Percentiles rank a stretch among this genome's conserved stretches.
These are phyloP conservation scores for Fusarium pseudograminearum DNA, from an alignment of 2,329 filamentous ascomycete genomes.

Conservation along the genomic window DNA sequence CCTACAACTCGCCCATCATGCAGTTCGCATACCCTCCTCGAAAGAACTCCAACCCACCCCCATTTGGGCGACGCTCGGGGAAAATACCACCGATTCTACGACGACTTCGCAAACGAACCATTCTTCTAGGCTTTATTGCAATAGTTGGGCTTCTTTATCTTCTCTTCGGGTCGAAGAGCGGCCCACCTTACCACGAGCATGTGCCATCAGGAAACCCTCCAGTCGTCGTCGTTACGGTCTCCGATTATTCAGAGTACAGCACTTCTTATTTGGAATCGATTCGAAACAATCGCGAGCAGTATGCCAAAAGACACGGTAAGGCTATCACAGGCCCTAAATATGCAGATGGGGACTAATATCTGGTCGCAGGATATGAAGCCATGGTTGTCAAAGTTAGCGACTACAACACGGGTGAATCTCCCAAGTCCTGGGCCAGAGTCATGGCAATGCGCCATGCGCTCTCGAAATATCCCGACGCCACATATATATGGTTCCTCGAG, in stretches of 20 bases:
- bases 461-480: slow-evolving; percentile 79
- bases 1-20: slow-evolving; percentile 65
- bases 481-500: slow-evolving; percentile 89
- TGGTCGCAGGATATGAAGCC: slow-evolving; percentile 79
- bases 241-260: slow-evolving; percentile 76
- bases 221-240: slow-evolving; percentile 85
- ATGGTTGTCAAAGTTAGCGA: slow-evolving; percentile 84
- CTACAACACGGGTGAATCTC: slow-evolving; percentile 75
- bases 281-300: slow-evolving; percentile 84
- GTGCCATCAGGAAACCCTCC: slow-evolving; percentile 67
- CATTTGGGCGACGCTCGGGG: slow-evolving; percentile 73
- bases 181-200: slow-evolving; percentile 52
- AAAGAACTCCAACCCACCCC: slow-evolving; percentile 81
- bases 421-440: slow-evolving; percentile 79
- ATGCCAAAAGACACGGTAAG: slow-evolving; percentile 88
- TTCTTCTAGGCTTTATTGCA: slow-evolving; percentile 66
- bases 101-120: slow-evolving; percentile 71
- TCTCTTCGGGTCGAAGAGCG: slow-evolving; percentile 56
- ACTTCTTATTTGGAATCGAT: slow-evolving; percentile 78
- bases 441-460: slow-evolving; percentile 91
- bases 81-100: slow-evolving; percentile 66
- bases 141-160: slow-evolving; percentile 72
- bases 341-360: slow-evolving; percentile 14
- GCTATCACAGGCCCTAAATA: neutral
- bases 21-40: slow-evolving; percentile 91